Percentiles rank a stretch among this genome's conserved stretches.
phyloP scores from a whole-genome alignment of 495 filamentous ascomycete genomes.

The Lasiosphaeris hirsuta region DNA sequence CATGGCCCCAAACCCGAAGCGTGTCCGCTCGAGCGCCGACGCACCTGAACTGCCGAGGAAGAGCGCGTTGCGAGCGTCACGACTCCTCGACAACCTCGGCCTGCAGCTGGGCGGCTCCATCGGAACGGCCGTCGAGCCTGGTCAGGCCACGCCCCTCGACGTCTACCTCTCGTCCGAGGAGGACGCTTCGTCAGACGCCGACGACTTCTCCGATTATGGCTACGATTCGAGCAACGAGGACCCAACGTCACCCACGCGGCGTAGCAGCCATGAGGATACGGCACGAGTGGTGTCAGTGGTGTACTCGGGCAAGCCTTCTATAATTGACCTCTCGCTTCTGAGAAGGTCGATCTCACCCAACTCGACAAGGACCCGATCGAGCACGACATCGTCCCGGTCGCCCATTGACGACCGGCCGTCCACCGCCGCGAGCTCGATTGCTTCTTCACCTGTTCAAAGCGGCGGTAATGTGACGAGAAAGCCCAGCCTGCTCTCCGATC shows the following conservation, averaged over 20 bases:
- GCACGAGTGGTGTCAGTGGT: constrained; percentile 49
- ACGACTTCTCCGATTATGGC: constrained; percentile 50
- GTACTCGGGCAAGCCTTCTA: constrained; percentile 44
- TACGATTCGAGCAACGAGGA: constrained; percentile 44
- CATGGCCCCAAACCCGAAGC: constrained; percentile 21
- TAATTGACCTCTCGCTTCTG: constrained; percentile 40
- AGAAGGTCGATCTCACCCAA: constrained; percentile 39
- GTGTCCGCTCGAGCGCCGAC: constrained; percentile 3
- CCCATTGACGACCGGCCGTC: constrained; percentile 22
- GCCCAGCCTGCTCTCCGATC: constrained; percentile 33
- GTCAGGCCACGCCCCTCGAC: constrained; percentile 38
- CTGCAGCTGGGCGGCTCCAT: constrained; percentile 38
- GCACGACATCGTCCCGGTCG: constrained; percentile 21
- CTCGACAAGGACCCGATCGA: constrained; percentile 25
- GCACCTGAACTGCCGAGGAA: constrained; percentile 36
- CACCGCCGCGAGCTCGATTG: constrained; percentile 31
- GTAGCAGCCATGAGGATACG: constrained; percentile 44
- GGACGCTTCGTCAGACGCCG: constrained; percentile 48
- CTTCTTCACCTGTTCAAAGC: constrained; percentile 16
- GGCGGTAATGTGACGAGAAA: constrained; percentile 16
- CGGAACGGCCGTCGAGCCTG: constrained; percentile 28
- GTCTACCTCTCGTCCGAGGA: constrained; percentile 52
- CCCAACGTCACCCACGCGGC: constrained; percentile 30
- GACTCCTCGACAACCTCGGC: constrained; percentile 35
- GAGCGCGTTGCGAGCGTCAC: constrained; percentile 43